These are phyloP conservation scores for Acer yangbiense DNA, from an alignment of 345 rosid species.

Conservation along the genomic window DNA sequence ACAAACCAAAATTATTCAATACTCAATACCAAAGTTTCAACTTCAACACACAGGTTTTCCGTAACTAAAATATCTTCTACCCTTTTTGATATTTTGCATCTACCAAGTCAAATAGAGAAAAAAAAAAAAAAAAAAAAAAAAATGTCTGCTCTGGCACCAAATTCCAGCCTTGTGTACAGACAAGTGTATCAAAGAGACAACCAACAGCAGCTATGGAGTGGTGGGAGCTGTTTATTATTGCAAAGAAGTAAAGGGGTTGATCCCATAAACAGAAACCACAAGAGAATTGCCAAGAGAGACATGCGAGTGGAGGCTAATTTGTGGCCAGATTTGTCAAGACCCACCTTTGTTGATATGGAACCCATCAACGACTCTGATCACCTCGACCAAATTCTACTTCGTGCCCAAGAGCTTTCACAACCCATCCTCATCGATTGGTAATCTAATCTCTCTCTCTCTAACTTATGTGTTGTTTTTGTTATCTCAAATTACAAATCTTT, in stretches of 20 bases:
- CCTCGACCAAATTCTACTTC: slow-evolving; percentile 62
- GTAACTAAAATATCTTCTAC: neutral
- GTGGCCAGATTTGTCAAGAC: slow-evolving; percentile 65
- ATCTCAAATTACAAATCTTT: neutral
- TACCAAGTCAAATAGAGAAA: neutral
- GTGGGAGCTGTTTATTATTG: slow-evolving; percentile 29
- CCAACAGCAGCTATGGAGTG: slow-evolving; percentile 42
- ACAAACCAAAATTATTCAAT: too few relatives aligned
- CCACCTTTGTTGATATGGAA: slow-evolving; percentile 69
- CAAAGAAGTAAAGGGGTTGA: slow-evolving; percentile 42
- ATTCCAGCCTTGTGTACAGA: slow-evolving; percentile 50
- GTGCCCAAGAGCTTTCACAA: slow-evolving; percentile 62
- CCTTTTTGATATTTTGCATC: neutral
- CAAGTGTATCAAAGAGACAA: slow-evolving; percentile 43
- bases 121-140: neutral
- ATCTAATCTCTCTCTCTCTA: neutral
- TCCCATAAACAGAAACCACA: slow-evolving; percentile 30
- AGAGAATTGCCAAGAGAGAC: slow-evolving; percentile 36
- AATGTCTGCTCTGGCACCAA: slow-evolving; percentile 61
- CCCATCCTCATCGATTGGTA: slow-evolving; percentile 88
- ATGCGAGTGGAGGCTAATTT: slow-evolving; percentile 42
- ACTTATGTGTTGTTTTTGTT: neutral
- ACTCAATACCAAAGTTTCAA: too few relatives aligned
- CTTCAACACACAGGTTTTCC: too few relatives aligned
- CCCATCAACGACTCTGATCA: slow-evolving; percentile 65